phyloP scores from a whole-genome alignment of 2,329 filamentous ascomycete species.

The Phialophora chinensis region DNA sequence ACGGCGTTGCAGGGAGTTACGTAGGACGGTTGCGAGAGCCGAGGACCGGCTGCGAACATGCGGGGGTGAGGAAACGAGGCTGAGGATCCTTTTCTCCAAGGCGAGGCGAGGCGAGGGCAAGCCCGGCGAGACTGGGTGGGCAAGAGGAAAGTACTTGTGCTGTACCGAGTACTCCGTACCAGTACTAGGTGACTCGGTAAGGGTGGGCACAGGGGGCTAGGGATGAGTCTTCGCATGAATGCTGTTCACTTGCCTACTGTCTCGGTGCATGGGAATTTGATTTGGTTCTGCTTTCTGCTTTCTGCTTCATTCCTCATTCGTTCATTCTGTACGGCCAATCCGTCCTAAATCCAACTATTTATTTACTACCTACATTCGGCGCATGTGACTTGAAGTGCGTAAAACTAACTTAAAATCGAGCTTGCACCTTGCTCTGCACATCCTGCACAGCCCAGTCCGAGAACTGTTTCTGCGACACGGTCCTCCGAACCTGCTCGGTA shows the following conservation, averaged over 20 bases:
- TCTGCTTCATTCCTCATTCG: not conserved
- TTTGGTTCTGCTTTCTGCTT: not conserved
- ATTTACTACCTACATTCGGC: not conserved
- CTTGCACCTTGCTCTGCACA: conserved; percentile 73
- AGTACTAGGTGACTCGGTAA: too few relatives aligned
- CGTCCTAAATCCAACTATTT: not conserved
- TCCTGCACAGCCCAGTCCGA: conserved; percentile 82
- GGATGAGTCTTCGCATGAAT: not conserved
- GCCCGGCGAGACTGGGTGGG: too few relatives aligned
- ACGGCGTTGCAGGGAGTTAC: too few relatives aligned
- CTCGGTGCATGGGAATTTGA: not conserved
- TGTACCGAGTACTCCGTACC: too few relatives aligned
- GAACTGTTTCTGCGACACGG: conserved; percentile 71
- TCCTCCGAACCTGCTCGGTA: conserved; percentile 69
- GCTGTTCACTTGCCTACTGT: not conserved
- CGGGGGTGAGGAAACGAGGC: too few relatives aligned
- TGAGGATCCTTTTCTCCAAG: too few relatives aligned
- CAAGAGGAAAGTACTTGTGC: too few relatives aligned
- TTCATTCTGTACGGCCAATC: not conserved
- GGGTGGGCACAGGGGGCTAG: not conserved
- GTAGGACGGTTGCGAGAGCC: too few relatives aligned
- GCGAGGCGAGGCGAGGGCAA: too few relatives aligned
- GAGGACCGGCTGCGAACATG: too few relatives aligned
- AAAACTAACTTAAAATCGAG: conserved; percentile 59
- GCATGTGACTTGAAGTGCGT: not conserved